Conservation (phyloP, 768 basidiomycete genomes). For the Peribolospora kevripleyi region DNA sequence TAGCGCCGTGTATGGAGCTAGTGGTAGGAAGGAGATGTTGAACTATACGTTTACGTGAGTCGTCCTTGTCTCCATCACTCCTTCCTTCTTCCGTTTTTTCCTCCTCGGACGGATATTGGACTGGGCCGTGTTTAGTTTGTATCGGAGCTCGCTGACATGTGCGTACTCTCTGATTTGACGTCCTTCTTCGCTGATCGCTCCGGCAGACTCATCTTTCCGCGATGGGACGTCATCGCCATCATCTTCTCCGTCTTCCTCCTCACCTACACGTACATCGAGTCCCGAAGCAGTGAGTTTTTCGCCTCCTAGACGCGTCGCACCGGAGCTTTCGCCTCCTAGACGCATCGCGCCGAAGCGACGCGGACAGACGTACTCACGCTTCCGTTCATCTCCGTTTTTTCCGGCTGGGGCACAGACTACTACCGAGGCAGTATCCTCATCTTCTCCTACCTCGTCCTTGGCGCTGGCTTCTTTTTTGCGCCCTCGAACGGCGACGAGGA, state of each 20-base stretch:
- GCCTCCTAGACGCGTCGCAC: no score
- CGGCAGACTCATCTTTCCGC: slow-evolving; percentile 74
- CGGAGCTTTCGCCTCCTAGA: no score
- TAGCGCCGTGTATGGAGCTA: slow-evolving; percentile 77
- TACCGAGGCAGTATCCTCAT: slow-evolving; percentile 89
- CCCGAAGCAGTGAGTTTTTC: not conserved
- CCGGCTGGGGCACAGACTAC: slow-evolving; percentile 63
- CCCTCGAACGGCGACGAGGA: not conserved
- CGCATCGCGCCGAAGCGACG: no score
- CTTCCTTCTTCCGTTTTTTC: not conserved
- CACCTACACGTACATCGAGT: slow-evolving; percentile 97
- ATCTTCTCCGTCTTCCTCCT: slow-evolving; percentile 90
- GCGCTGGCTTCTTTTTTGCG: slow-evolving; percentile 72
- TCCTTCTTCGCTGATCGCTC: not conserved
- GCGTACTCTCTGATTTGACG: not conserved
- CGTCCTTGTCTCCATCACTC: not conserved
- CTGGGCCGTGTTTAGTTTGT: not conserved
- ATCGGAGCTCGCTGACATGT: not conserved
- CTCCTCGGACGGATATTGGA: not conserved
- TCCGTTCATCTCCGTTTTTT: not conserved
- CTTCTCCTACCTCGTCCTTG: slow-evolving; percentile 76
- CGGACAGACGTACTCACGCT: not conserved
- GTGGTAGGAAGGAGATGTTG: slow-evolving; percentile 53
- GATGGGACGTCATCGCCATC: slow-evolving; percentile 90
- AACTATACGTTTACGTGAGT: slow-evolving; percentile 80